Evolutionary conservation across 2,329 filamentous ascomycete species (phyloP), one percentile per base, ranked within the genome.

Genomic region (Capronia americana): DNA sequence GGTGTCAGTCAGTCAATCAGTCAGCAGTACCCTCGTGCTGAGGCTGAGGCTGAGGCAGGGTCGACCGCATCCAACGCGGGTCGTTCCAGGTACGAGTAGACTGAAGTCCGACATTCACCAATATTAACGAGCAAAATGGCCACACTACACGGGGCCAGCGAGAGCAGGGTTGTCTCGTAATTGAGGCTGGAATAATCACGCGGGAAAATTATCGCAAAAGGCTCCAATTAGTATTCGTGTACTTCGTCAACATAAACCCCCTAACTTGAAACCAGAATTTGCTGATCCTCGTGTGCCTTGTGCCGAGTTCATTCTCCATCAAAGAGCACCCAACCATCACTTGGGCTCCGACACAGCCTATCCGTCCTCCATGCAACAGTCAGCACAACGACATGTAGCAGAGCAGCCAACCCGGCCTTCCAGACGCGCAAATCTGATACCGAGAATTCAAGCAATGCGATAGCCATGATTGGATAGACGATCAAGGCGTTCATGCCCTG

Each of bases 381-480:
- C 51, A 72, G 51, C 23, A 70, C 57, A 12, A 24, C 51, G 17
- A 66, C 55, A 66, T 72, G 71, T 11, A 65, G 8, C 28, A 64
- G 23, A 61, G 61, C 64, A 14, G 64, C 61, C 26, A 66, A 11
- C 4, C 28, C 38, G 10, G 64, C 68, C 61, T 70, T 70, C 71
- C 69, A 72, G 12, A 69, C 12, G 14, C 61, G 66, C 32, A 69
- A 46, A 41, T 68, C 57, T 1, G 63, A 20, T n/a, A 64, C 7
- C 7, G 70, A 65, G 48, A 73, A 68, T 58, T 73, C 71, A 4
- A 69, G 55, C 20, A 71, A 51, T 10, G 71, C 71, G 2, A 68
- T 28, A 6, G 30, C 57, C 23, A 73, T 69, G 28, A 71, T 41
- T 4, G 68, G 69, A 51, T 73, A 73, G 41, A 72, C 68, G 14